These are phyloP conservation scores for Plasmodium vinckei DNA, from an alignment of 169 alveolate genomes.

Conservation along the genomic window DNA sequence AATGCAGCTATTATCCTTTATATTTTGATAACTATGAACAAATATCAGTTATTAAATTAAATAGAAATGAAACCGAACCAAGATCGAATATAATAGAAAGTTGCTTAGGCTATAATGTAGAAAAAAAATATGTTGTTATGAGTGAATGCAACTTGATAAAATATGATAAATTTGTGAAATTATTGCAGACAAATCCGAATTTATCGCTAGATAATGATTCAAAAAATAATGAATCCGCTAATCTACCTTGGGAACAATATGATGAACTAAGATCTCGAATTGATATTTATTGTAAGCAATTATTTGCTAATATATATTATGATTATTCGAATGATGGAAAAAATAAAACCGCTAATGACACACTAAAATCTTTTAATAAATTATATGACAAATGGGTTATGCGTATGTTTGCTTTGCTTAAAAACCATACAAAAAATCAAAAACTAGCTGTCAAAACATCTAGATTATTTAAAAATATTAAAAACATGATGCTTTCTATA, in stretches of 20 bases:
- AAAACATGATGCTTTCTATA: slow-evolving; percentile 68
- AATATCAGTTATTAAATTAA: slow-evolving; percentile 72
- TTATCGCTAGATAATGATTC: slow-evolving; percentile 48
- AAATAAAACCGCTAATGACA: slow-evolving; percentile 72
- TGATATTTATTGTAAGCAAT: slow-evolving; percentile 65
- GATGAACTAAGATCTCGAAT: slow-evolving; percentile 72
- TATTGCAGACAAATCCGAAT: slow-evolving; percentile 66
- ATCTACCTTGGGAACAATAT: slow-evolving; percentile 74
- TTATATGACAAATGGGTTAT: slow-evolving; percentile 75
- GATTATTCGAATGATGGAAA: slow-evolving; percentile 75
- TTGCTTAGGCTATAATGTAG: slow-evolving; percentile 76
- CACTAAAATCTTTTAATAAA: slow-evolving; percentile 46
- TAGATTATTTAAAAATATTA: slow-evolving; percentile 65
- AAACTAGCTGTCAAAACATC: slow-evolving; percentile 73
- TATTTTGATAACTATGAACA: slow-evolving; percentile 73
- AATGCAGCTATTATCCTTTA: slow-evolving; percentile 54
- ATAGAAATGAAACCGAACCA: slow-evolving; percentile 70
- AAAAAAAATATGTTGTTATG: slow-evolving; percentile 60
- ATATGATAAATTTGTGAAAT: slow-evolving; percentile 68
- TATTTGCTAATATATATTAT: slow-evolving; percentile 60
- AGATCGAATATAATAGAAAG: slow-evolving; percentile 76
- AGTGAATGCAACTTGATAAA: slow-evolving; percentile 66
- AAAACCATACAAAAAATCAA: slow-evolving; percentile 73
- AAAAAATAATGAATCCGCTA: slow-evolving; percentile 16
- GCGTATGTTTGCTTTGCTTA: slow-evolving; percentile 77